phyloP scores from a whole-genome alignment of 495 filamentous ascomycete species.

The Zalerion maritima region DNA sequence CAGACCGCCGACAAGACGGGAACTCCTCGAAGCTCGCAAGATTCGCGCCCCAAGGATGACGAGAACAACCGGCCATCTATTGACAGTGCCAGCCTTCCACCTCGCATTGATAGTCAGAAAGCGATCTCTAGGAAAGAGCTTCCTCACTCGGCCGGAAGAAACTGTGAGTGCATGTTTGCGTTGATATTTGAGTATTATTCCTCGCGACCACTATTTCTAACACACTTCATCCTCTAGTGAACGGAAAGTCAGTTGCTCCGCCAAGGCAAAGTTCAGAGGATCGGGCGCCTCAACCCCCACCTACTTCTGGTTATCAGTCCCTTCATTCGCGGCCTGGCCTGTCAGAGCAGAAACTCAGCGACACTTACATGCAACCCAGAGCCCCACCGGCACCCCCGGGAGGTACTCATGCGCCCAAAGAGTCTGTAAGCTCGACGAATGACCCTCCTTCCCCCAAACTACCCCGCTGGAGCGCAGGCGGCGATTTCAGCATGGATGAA shows the following conservation, averaged over 20 bases:
- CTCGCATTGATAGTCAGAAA: constrained; percentile 19
- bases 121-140: constrained; percentile 36
- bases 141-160: constrained; percentile 20
- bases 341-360: constrained; percentile 31
- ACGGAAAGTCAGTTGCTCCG: constrained; percentile 23
- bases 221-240: constrained; percentile 14
- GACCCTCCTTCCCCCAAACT: constrained; percentile 48
- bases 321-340: constrained; percentile 12
- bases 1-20: constrained; percentile 21
- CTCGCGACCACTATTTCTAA: constrained; percentile 3
- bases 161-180: constrained; percentile 16
- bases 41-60: constrained; percentile 31
- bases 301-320: constrained; percentile 6
- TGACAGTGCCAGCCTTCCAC: constrained; percentile 17
- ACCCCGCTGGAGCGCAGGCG: constrained; percentile 56
- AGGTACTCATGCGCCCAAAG: constrained; percentile 31
- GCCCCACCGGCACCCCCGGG: constrained; percentile 44
- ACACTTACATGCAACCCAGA: constrained; percentile 49
- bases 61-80: constrained; percentile 25
- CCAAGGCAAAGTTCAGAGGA: constrained; percentile 6
- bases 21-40: constrained; percentile 34
- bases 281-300: no score
- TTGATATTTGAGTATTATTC: no score
- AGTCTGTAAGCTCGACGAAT: constrained; percentile 35
- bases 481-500: constrained; percentile 80